These are phyloP conservation scores for Rhododendron griersonianum DNA, from an alignment of 148 eudicot species.

Conservation along the genomic window DNA sequence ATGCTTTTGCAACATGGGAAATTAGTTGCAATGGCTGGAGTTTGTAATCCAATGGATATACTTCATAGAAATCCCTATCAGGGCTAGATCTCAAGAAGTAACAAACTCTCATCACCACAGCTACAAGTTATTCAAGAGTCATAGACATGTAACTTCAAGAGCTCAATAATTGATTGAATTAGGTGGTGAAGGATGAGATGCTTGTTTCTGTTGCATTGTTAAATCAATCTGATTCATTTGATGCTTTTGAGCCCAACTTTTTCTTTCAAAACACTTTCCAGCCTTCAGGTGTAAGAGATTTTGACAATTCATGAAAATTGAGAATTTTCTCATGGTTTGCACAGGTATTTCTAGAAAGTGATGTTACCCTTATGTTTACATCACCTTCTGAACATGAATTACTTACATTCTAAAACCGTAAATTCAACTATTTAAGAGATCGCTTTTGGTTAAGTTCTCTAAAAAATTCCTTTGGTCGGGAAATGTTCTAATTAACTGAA, in stretches of 20 bases:
- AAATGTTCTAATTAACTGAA: neutral
- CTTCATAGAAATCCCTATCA: neutral
- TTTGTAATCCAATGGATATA: neutral
- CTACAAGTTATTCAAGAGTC: neutral
- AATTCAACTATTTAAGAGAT: neutral
- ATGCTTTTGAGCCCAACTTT: neutral
- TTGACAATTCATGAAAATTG: neutral
- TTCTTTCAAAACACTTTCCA: neutral
- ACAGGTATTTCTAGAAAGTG: neutral
- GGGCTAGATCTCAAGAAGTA: neutral
- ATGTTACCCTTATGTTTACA: neutral
- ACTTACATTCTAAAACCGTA: neutral
- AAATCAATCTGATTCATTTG: neutral
- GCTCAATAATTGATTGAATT: neutral
- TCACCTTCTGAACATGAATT: neutral
- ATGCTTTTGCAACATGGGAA: neutral
- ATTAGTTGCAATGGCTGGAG: neutral
- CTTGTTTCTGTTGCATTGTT: neutral
- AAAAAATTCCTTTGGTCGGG: neutral
- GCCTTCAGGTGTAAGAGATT: neutral
- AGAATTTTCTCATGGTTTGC: neutral
- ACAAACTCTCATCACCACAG: neutral
- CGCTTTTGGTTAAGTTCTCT: neutral
- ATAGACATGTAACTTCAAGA: neutral
- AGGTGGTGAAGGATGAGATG: neutral